A percentile compares a stretch with the other conserved stretches of the same genome.
phyloP scores from a whole-genome alignment of 2,329 filamentous ascomycete species.

The Colletotrichum aenigma region DNA sequence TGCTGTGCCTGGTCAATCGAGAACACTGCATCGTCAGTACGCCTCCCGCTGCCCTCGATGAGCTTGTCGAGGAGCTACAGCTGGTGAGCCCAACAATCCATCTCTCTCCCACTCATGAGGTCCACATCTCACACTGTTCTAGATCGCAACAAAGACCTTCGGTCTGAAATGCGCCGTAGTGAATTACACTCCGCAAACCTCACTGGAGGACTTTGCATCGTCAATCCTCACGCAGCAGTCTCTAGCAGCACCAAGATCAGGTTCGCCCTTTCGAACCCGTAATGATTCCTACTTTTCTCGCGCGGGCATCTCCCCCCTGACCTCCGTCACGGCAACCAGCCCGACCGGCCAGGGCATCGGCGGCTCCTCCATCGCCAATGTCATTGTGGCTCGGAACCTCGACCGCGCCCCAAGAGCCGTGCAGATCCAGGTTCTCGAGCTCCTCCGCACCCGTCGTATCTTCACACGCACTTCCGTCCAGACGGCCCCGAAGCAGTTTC shows the following conservation, averaged over 20 bases:
- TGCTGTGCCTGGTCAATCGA: conserved; percentile 79
- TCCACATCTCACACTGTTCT: not conserved
- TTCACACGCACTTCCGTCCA: conserved; percentile 78
- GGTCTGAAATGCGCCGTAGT: conserved; percentile 72
- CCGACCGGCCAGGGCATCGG: conserved; percentile 11
- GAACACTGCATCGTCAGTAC: conserved; percentile 92
- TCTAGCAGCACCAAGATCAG: conserved; percentile 28
- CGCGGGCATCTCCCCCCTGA: conserved; percentile 30
- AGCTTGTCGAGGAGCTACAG: conserved; percentile 75
- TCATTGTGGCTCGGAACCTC: conserved; percentile 82
- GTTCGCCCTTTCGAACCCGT: conserved; percentile 26
- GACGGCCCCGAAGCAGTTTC: conserved; percentile 75
- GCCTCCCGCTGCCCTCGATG: conserved; percentile 62
- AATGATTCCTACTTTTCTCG: conserved; percentile 24
- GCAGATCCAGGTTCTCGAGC: conserved; percentile 80
- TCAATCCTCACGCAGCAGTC: conserved; percentile 61
- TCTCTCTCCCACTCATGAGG: not conserved
- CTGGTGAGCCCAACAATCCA: conserved; percentile 53
- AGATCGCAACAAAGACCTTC: conserved; percentile 75
- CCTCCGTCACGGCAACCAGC: conserved; percentile 25
- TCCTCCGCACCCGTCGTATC: conserved; percentile 80
- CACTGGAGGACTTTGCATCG: conserved; percentile 80
- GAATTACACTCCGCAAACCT: conserved; percentile 74
- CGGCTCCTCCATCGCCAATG: conserved; percentile 68
- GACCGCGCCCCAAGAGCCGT: conserved; percentile 75